Evolutionary conservation across 1,284 basidiomycete species (phyloP), one percentile per base, ranked within the genome.

Genomic region (Tilletia caries): DNA sequence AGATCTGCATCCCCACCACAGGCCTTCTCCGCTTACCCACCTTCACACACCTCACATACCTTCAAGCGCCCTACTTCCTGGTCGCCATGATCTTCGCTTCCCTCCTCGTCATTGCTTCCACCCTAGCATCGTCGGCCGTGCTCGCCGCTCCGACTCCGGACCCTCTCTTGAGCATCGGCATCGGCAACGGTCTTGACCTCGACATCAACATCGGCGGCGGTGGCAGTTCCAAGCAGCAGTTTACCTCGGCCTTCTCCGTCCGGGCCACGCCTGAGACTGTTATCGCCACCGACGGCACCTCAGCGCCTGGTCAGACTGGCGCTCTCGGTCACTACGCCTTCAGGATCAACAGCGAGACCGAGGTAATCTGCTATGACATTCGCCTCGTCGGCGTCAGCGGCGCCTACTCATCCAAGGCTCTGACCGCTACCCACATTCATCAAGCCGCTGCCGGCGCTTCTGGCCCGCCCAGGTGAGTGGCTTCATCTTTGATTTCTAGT

Each of bases 301-400:
- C 78, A 2, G 78, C 78, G 0, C 75, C 81, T 3, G 84, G 84
- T 20, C 71, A 82, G 27, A 48, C 71, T 0, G 81, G 76, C 18
- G 83, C 79, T 23, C 79, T 71, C 64, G 84, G 84, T 12, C 71
- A 71, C 32, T 84, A 80, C 76, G 65, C 71, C 52, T 82, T 82
- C 72, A 80, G 80, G n/a, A 75, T 85, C 73, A 82, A 84, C 76
- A 74, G 73, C 12, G 41, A 67, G 5, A 71, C 83, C 65, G 79
- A 85, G 41, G 70, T 82, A 33, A 82, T 85, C 75, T 85, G 84
- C 78, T 83, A 79, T 71, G 80, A 76, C 75, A 83, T 83, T 72
- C 72, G 82, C 67, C 32, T 62, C 23, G 58, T 54, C 15, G 64
- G 52, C 34, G 43, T 67, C 64, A 29, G 27, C 8, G 83, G 82